phyloP scores from a whole-genome alignment of 1,284 basidiomycete species.

The Puccinia polysora region DNA sequence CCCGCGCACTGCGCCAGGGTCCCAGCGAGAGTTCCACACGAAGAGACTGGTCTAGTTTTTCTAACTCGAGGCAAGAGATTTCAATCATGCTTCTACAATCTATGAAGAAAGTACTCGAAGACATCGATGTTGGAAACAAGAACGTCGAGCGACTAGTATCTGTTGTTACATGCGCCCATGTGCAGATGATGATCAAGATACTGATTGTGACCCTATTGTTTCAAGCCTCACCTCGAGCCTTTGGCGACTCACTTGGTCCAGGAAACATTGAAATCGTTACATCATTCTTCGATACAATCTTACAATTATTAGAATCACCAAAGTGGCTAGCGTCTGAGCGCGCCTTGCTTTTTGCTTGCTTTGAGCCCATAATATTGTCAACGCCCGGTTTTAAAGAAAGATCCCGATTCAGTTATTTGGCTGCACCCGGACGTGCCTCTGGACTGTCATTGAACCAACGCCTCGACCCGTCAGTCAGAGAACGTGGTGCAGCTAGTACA shows the following conservation, averaged over 20 bases:
- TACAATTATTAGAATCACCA: slow-evolving; percentile 19
- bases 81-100: slow-evolving; percentile 16
- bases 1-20: too few relatives aligned
- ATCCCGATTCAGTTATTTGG: neutral
- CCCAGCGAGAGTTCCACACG: neutral
- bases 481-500: neutral
- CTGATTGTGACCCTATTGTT: slow-evolving; percentile 24
- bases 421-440: slow-evolving; percentile 24
- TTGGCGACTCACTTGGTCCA: slow-evolving; percentile 4
- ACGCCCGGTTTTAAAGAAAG: neutral
- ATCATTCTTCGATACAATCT: slow-evolving; percentile 5
- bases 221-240: slow-evolving; percentile 23
- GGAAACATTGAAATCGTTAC: neutral
- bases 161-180: slow-evolving; percentile 11
- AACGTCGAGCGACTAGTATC: slow-evolving; percentile 4
- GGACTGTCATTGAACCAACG: slow-evolving; percentile 22
- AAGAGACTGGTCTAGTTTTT: neutral
- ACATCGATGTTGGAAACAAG: slow-evolving; percentile 20
- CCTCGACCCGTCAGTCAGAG: neutral
- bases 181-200: slow-evolving; percentile 22
- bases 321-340: slow-evolving; percentile 31
- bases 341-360: slow-evolving; percentile 28
- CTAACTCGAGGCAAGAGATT: neutral
- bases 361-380: slow-evolving; percentile 30
- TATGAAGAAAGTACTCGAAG: slow-evolving; percentile 17